phyloP scores from a whole-genome alignment of 257 asterid genomes.

The Buddleja alternifolia region DNA sequence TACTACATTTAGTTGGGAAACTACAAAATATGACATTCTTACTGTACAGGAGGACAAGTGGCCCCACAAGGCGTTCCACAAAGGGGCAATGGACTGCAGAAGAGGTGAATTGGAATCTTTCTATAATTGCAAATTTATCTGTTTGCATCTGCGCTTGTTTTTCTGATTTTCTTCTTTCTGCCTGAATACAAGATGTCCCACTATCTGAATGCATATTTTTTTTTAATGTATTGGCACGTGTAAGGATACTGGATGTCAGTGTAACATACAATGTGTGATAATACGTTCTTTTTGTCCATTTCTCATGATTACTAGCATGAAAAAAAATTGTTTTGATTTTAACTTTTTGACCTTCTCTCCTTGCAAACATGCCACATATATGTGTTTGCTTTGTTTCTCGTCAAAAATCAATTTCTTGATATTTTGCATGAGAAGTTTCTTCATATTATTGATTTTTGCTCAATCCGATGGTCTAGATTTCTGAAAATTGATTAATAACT shows the following conservation, averaged over 20 bases:
- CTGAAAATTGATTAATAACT: neutral
- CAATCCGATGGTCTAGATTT: neutral
- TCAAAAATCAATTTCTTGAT: neutral
- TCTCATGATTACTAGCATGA: neutral
- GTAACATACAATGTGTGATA: neutral
- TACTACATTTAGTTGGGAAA: neutral
- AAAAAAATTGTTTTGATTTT: neutral
- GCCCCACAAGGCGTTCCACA: slow-evolving; percentile 98
- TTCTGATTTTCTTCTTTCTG: neutral
- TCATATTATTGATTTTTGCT: neutral
- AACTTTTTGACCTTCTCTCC: neutral
- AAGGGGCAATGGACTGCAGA: slow-evolving; percentile 98
- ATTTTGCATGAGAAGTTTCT: slow-evolving; percentile 1
- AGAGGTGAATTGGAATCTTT: slow-evolving; percentile 64
- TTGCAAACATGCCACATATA: neutral
- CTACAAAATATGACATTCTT: slow-evolving; percentile 3
- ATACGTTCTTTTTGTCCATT: slow-evolving; percentile 3
- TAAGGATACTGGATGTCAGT: slow-evolving; percentile 2
- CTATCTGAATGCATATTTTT: slow-evolving; percentile 6
- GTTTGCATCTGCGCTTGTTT: slow-evolving; percentile 14
- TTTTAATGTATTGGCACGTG: slow-evolving; percentile 11
- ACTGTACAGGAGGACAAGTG: slow-evolving; percentile 77
- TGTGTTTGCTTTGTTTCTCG: slow-evolving; percentile 14
- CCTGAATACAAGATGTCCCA: slow-evolving; percentile 1
- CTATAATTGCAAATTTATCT: slow-evolving; percentile 1